Base-by-base conservation (phyloP, 495 filamentous ascomycete species). In the Penicillium cinerascens region DNA sequence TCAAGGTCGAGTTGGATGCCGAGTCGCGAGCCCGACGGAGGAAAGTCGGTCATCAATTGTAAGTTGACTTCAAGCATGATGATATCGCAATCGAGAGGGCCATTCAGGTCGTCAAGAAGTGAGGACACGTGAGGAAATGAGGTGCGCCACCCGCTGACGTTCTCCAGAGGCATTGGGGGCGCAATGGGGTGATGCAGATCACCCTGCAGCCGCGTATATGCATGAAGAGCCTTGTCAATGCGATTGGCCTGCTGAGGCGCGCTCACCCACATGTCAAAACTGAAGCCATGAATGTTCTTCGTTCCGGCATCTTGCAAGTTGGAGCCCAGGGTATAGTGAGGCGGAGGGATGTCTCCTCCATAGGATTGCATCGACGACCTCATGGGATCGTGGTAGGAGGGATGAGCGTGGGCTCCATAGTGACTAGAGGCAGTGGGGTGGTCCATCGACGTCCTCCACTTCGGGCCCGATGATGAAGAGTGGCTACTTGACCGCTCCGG, bases 251-350 rank as follows among this genome's bases (percentile, higher is more conserved):
- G 66, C 22, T 75, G 63, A 21, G 71, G 75, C 6, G 67, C 63
- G 47, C 67, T 71, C 7, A 82, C 68, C 71, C 70, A 78, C 78
- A 82, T 81, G 43, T 72, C 70, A 53, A 82, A 81, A 22, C 66
- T 69, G 47, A 80, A 69, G 22, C 68, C 68, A 49, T 72, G 67
- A 26, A 81, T 63, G 11, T 56, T 58, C 37, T 71, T 67, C 25
- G 61, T 43, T 20, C 60, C 60, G 6, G 61, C 43, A 9, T 69
- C 65, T 25, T 72, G 71, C 55, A 69, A 63, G 43, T 58, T 74
- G 2, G 68, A 67, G 17, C 65, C 70, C 18, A 74, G 51, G 6
- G 63, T 69, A 45, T 71, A 66, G 50, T 64, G 66, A 39, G 76
- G 64, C 6, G 67, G 61, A 3, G 74, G 67, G 6, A 77, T 52